phyloP scores from a whole-genome alignment of 208 protist genomes.

The Trypanosoma boissoni region DNA sequence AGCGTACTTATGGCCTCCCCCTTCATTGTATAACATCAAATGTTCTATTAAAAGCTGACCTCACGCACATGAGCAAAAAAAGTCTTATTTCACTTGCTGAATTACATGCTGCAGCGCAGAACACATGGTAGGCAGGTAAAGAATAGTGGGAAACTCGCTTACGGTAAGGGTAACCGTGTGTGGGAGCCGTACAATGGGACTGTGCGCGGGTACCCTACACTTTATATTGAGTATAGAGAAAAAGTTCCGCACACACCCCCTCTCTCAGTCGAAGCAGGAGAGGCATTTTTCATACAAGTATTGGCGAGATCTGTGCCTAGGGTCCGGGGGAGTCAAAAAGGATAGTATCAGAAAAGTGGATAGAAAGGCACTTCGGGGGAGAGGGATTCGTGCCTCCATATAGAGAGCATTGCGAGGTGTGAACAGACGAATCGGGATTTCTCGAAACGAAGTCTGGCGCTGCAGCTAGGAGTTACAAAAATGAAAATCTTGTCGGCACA shows the following conservation, averaged over 20 bases:
- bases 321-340: background rate
- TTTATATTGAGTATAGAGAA: background rate
- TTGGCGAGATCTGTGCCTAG: background rate
- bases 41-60: conserved; percentile 1
- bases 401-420: conserved; percentile 15
- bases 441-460: conserved; percentile 17
- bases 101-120: background rate
- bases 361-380: background rate
- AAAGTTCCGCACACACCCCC: background rate
- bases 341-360: conserved; percentile 1
- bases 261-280: background rate
- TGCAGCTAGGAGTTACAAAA: conserved; percentile 14
- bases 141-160: background rate
- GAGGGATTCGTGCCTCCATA: background rate
- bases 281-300: background rate
- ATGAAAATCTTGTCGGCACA: background rate
- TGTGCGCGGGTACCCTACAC: background rate
- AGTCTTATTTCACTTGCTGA: background rate
- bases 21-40: background rate
- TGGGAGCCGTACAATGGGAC: background rate
- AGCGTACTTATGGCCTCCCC: background rate
- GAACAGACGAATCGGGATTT: conserved; percentile 20
- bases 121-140: background rate
- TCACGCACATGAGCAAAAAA: background rate
- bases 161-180: background rate